Conservation (phyloP, 768 basidiomycete genomes). For the Butyriboletus loyo region DNA sequence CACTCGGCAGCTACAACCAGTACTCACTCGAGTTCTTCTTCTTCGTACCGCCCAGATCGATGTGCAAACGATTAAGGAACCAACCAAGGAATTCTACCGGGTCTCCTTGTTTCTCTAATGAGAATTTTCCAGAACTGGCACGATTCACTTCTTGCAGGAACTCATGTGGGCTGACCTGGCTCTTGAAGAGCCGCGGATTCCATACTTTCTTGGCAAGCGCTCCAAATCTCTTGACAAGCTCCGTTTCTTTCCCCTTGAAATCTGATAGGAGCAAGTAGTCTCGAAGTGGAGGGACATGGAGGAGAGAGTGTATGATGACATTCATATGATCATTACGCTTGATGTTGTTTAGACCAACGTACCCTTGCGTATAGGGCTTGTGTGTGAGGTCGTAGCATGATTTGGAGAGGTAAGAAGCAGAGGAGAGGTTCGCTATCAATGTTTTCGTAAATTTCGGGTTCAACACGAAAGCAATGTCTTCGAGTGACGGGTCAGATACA, state of each 20-base stretch:
- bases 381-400: constrained; percentile 83
- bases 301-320: constrained; percentile 89
- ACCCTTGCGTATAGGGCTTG: constrained; percentile 86
- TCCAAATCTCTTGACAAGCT: constrained; percentile 86
- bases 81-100: constrained; percentile 95
- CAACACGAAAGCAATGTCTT: constrained; percentile 91
- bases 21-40: constrained; percentile 84
- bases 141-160: constrained; percentile 95
- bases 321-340: constrained; percentile 98
- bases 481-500: constrained; percentile 93
- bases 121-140: constrained; percentile 86
- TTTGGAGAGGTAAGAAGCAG: constrained; percentile 57
- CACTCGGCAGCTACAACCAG: constrained; percentile 9
- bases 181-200: constrained; percentile 96
- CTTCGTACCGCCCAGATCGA: constrained; percentile 92
- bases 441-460: constrained; percentile 77
- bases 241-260: constrained; percentile 72
- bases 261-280: constrained; percentile 80
- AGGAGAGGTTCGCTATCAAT: constrained; percentile 54
- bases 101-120: constrained; percentile 92
- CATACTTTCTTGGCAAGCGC: constrained; percentile 89
- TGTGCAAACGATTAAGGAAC: constrained; percentile 91
- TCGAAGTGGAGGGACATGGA: constrained; percentile 88
- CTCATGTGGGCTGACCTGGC: constrained; percentile 98
- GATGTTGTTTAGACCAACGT: constrained; percentile 96